phyloP scores from a whole-genome alignment of 371 early-diverging fungal genomes.

The Mucor velutinosus region DNA sequence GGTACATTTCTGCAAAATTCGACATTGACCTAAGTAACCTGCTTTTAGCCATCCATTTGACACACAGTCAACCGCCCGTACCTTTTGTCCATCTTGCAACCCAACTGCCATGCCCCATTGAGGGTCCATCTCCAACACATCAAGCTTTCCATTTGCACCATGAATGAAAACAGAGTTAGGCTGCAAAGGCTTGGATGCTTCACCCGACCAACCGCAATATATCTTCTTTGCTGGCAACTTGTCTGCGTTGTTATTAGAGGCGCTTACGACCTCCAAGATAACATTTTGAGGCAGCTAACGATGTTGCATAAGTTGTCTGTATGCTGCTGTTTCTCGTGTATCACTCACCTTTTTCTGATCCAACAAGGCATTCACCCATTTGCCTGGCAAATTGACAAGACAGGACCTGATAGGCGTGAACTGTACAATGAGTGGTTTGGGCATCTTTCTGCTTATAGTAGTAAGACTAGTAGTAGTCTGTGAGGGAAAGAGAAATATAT shows the following conservation, averaged over 20 bases:
- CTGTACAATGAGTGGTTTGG: conserved; percentile 57
- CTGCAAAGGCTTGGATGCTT: conserved; percentile 47
- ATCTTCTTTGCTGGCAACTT: conserved; percentile 34
- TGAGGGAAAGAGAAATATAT: background rate
- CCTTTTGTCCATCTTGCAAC: conserved; percentile 69
- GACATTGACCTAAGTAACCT: conserved; percentile 54
- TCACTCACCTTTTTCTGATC: conserved; percentile 64
- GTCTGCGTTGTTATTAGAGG: conserved; percentile 10
- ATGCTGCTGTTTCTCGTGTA: background rate
- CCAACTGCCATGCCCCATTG: conserved; percentile 69
- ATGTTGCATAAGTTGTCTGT: background rate
- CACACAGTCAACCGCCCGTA: conserved; percentile 16
- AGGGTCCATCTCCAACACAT: conserved; percentile 75
- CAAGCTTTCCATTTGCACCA: conserved; percentile 47
- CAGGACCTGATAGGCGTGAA: conserved; percentile 64
- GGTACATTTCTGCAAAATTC: conserved; percentile 64
- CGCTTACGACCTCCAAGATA: conserved; percentile 53
- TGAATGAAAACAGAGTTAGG: conserved; percentile 46
- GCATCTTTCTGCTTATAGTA: conserved; percentile 32
- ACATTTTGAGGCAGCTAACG: conserved; percentile 63
- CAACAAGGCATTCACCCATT: conserved; percentile 67
- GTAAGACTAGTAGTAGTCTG: background rate
- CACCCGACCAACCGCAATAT: conserved; percentile 76
- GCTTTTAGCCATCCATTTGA: background rate
- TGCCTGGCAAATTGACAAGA: conserved; percentile 65